Evolutionary conservation across 2,329 filamentous ascomycete genomes (phyloP), one percentile per base, ranked within the genome.

Genomic region (Epichloe gansuensis): DNA sequence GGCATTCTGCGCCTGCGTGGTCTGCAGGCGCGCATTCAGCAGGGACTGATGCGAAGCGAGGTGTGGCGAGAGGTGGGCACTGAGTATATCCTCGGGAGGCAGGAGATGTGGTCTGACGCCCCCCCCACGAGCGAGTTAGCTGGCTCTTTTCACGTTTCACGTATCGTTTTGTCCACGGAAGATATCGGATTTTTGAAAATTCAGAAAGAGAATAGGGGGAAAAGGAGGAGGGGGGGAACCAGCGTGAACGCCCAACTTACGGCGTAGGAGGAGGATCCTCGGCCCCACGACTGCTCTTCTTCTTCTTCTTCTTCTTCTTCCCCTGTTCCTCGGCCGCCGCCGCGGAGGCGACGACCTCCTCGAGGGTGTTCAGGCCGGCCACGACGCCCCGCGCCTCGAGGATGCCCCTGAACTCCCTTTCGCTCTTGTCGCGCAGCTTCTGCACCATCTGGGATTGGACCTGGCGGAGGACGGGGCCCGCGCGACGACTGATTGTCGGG

Each of bases 381-480:
- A 84, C 72, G 12, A 82, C 79, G 44, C 72, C 68, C 54, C 79
- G 66, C 53, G 70, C 67, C 17, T 67, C 59, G 53, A 81, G 62
- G 52, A 83, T 78, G 17, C 66, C 69, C 21, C 75, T 73, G 61
- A 84, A 84, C 62, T 83, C 79, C 60, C 71, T 72, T 69, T 72
- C 68, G 57, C 78, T 81, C 54, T 80, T 73, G 56, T 71, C 68
- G 23, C 71, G 68, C 55, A 84, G 63, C 57, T 77, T 70, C 13
- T 73, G 73, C 11, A 80, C 74, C 75, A 84, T 79, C 61, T 78
- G 75, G 50, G 65, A 64, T 68, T 82, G 80, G 41, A 82, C 74
- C 56, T 74, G 71, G 55, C 68, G 69, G 59, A 84, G 68, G 39
- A 75, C 71, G 7, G 64, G 67, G 25, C 76, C 75, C 21, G 77